These are phyloP conservation scores for Leccinum incarnatum DNA, from an alignment of 768 basidiomycete species.

Conservation along the genomic window DNA sequence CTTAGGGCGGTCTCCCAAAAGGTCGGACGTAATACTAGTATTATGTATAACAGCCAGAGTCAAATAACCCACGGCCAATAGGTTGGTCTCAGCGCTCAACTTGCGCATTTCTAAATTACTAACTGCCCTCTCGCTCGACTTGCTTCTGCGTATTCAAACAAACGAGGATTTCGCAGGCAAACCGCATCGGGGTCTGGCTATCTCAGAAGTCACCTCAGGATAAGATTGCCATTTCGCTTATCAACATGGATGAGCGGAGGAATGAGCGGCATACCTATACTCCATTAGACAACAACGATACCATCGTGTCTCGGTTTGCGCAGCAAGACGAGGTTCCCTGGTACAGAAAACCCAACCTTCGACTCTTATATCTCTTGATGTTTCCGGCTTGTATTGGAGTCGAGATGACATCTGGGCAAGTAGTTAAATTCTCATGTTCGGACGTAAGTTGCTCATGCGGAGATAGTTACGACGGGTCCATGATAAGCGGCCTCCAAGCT, in stretches of 20 bases:
- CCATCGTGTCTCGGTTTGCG: background rate
- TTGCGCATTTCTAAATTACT: background rate
- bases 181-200: background rate
- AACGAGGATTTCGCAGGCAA: background rate
- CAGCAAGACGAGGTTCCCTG: constrained; percentile 28
- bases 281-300: background rate
- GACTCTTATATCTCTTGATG: background rate
- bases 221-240: background rate
- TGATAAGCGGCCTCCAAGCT: background rate
- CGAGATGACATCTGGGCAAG: background rate
- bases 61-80: background rate
- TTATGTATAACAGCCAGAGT: background rate
- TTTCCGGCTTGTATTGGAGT: background rate
- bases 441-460: constrained; percentile 20
- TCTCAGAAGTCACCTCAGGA: background rate
- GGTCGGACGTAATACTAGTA: too few relatives aligned
- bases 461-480: background rate
- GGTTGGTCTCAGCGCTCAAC: background rate
- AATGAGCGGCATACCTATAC: background rate
- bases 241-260: background rate
- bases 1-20: too few relatives aligned
- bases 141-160: background rate
- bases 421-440: background rate
- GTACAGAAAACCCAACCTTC: constrained; percentile 51
- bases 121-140: background rate